phyloP scores from a whole-genome alignment of 2,329 filamentous ascomycete species.

The Colletotrichum tropicicola region DNA sequence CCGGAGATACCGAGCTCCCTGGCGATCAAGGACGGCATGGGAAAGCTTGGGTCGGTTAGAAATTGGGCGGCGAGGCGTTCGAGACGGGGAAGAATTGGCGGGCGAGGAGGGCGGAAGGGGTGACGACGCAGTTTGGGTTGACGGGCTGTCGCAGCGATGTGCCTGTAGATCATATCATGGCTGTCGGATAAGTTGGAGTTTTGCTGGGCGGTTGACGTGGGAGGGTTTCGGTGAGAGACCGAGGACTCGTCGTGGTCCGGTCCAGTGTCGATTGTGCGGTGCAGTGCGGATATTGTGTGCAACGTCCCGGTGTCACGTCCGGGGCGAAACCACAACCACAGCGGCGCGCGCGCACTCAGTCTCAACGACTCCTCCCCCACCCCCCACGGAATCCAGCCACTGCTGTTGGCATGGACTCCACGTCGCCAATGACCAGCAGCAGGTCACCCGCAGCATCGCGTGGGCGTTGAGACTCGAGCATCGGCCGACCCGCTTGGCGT shows the following conservation, averaged over 20 bases:
- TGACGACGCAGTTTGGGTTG: too few species aligned
- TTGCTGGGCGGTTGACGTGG: background rate
- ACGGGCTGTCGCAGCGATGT: background rate
- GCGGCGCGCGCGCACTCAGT: too few species aligned
- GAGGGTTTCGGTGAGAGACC: conserved; percentile 9
- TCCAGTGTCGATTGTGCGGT: too few species aligned
- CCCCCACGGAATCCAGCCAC: conserved; percentile 9
- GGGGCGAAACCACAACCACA: background rate
- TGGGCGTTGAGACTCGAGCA: background rate
- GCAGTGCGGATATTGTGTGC: background rate
- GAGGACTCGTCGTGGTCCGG: too few species aligned
- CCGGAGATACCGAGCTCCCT: conserved; percentile 10
- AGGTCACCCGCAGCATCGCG: conserved; percentile 13
- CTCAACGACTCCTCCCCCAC: too few species aligned
- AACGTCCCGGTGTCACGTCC: background rate
- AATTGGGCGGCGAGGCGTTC: background rate
- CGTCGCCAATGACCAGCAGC: conserved; percentile 13
- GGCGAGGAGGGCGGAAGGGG: background rate
- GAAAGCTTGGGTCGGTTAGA: background rate
- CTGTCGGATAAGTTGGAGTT: background rate
- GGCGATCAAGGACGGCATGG: background rate
- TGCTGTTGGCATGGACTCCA: background rate
- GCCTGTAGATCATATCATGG: conserved; percentile 7
- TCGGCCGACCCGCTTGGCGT: conserved; percentile 6
- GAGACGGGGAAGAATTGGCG: background rate